Evolutionary conservation across 78 protist genomes (phyloP).

Genomic region (slime mould (Dictyostelium discoideum)): DNA sequence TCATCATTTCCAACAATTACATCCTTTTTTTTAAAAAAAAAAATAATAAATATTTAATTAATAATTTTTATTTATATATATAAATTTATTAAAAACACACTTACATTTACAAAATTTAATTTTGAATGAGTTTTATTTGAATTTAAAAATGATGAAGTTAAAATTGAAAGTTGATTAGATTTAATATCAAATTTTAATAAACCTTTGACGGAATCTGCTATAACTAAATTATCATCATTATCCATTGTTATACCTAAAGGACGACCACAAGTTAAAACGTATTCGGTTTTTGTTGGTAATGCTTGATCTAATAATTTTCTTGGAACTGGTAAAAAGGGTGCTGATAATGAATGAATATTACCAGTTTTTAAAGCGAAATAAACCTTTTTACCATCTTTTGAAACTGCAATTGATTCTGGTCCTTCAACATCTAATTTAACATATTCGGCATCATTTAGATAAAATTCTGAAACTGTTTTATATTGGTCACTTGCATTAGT

Average conservation of each 20-base stretch:
- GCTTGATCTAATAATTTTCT: background rate
- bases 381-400: background rate
- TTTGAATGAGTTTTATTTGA: background rate
- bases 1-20: slow-evolving; percentile 4
- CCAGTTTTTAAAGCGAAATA: slow-evolving; percentile 27
- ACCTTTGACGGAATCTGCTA: slow-evolving; percentile 69
- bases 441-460: background rate
- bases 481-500: background rate
- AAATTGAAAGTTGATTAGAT: background rate
- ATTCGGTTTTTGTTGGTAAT: background rate
- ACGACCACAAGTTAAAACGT: slow-evolving; percentile 4
- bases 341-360: slow-evolving; percentile 4
- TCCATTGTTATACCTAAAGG: slow-evolving; percentile 61
- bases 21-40: background rate
- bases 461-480: background rate
- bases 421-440: slow-evolving; percentile 19
- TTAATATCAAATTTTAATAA: background rate
- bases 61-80: background rate
- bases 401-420: slow-evolving; percentile 18
- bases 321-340: background rate
- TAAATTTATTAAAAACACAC: background rate
- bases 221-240: slow-evolving; percentile 36
- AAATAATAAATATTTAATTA: background rate
- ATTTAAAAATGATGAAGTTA: background rate
- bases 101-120: slow-evolving; percentile 42